phyloP scores from a whole-genome alignment of 2,329 filamentous ascomycete genomes.

The Dactylellina parvicollis region DNA sequence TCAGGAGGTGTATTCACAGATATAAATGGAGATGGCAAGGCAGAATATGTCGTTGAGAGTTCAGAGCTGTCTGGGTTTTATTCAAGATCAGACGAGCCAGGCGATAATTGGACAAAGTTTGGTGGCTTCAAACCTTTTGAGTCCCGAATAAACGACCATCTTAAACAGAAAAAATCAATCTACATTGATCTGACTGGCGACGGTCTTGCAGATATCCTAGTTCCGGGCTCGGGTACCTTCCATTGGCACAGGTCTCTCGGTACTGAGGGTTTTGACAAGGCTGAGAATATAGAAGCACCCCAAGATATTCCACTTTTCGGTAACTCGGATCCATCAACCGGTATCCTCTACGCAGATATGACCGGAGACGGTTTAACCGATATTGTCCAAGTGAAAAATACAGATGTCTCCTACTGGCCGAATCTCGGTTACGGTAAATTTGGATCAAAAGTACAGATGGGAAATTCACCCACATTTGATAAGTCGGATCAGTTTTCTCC shows the following conservation, averaged over 20 bases:
- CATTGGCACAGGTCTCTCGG: constrained; percentile 50
- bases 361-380: constrained; percentile 58
- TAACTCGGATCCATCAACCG: neutral
- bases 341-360: constrained; percentile 57
- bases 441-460: constrained; percentile 58
- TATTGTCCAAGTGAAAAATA: constrained; percentile 57
- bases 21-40: neutral
- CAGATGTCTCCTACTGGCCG: constrained; percentile 60
- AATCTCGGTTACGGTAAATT: constrained; percentile 61
- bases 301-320: neutral
- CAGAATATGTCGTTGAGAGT: constrained; percentile 59
- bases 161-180: neutral
- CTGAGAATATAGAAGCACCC: neutral
- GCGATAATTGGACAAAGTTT: neutral
- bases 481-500: constrained; percentile 56
- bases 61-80: neutral
- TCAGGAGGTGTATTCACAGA: neutral
- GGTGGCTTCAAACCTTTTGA: constrained; percentile 1
- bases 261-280: neutral
- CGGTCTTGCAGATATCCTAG: constrained; percentile 57
- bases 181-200: constrained; percentile 58
- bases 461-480: constrained; percentile 55
- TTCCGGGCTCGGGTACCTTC: constrained; percentile 7
- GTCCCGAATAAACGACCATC: neutral
- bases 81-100: constrained; percentile 11